These are phyloP conservation scores for Nakaseomyces bracarensis DNA, from an alignment of 1,139 yeast species.

Conservation along the genomic window DNA sequence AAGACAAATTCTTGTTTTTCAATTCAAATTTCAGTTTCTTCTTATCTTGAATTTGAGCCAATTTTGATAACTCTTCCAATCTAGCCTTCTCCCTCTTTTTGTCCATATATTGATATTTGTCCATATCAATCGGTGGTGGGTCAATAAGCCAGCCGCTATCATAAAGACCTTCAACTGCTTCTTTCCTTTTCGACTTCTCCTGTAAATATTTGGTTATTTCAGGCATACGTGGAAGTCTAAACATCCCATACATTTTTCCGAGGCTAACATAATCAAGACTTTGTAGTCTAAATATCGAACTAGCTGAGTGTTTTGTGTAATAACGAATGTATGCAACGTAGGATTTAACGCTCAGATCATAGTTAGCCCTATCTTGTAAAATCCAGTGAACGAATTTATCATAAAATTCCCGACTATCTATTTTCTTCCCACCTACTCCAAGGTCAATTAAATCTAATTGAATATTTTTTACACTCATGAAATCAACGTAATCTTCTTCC, in stretches of 20 bases:
- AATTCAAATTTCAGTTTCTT: constrained; percentile 41
- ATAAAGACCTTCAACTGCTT: constrained; percentile 17
- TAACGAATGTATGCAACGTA: constrained; percentile 79
- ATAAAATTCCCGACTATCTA: constrained; percentile 31
- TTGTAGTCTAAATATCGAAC: constrained; percentile 74
- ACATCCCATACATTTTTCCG: constrained; percentile 70
- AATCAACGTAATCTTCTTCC: constrained; percentile 76
- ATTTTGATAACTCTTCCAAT: constrained; percentile 46
- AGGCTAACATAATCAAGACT: constrained; percentile 62
- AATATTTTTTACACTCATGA: constrained; percentile 69
- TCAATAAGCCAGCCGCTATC: constrained; percentile 63
- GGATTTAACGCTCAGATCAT: constrained; percentile 70
- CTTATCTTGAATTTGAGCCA: constrained; percentile 36
- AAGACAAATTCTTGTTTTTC: constrained; percentile 57
- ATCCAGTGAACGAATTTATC: constrained; percentile 46
- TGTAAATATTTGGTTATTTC: constrained; percentile 52
- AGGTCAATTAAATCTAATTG: constrained; percentile 38
- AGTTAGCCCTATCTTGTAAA: constrained; percentile 63
- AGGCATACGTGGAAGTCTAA: constrained; percentile 91
- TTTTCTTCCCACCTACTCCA: constrained; percentile 12
- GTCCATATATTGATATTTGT: constrained; percentile 56
- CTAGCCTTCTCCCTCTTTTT: constrained; percentile 56
- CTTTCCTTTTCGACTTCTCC: constrained; percentile 31
- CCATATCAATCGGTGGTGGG: constrained; percentile 50
- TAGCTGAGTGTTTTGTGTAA: constrained; percentile 84